These are phyloP conservation scores for Suhomyces faveliae DNA, from an alignment of 805 yeast species.

Conservation along the genomic window DNA sequence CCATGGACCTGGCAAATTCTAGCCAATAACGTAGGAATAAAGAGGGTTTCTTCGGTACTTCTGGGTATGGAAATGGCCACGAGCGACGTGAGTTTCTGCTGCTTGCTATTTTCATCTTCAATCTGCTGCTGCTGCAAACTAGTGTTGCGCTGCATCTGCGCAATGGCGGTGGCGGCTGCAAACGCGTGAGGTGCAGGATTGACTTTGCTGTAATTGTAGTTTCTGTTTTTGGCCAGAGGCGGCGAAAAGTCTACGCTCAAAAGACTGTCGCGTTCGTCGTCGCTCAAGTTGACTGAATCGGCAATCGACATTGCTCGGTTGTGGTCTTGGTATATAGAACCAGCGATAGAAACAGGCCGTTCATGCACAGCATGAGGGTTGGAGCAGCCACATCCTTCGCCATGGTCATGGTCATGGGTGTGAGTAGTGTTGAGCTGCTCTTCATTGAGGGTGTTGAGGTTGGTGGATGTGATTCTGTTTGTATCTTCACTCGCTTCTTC, in stretches of 20 bases:
- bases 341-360: slow-evolving; percentile 65
- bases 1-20: slow-evolving; percentile 70
- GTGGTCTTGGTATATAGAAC: slow-evolving; percentile 48
- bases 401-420: slow-evolving; percentile 26
- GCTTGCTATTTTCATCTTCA: slow-evolving; percentile 28
- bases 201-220: slow-evolving; percentile 38
- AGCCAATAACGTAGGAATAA: slow-evolving; percentile 69
- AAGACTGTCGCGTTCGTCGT: slow-evolving; percentile 30
- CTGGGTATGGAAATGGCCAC: slow-evolving; percentile 76
- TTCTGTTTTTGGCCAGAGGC: background rate
- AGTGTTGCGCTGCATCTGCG: slow-evolving; percentile 48
- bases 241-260: slow-evolving; percentile 23
- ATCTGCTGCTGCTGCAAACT: slow-evolving; percentile 15
- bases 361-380: slow-evolving; percentile 57
- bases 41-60: slow-evolving; percentile 74
- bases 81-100: slow-evolving; percentile 37
- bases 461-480: slow-evolving; percentile 8
- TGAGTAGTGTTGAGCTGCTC: slow-evolving; percentile 3
- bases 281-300: slow-evolving; percentile 41
- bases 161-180: slow-evolving; percentile 62
- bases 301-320: slow-evolving; percentile 30
- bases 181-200: slow-evolving; percentile 72
- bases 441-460: slow-evolving; percentile 5
- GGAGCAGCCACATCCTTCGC: slow-evolving; percentile 52
- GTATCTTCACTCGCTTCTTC: background rate